A percentile compares a stretch with the other conserved stretches of the same genome.
Conservation (phyloP, 1,139 yeast genomes). For the Taphrina sp. region DNA sequence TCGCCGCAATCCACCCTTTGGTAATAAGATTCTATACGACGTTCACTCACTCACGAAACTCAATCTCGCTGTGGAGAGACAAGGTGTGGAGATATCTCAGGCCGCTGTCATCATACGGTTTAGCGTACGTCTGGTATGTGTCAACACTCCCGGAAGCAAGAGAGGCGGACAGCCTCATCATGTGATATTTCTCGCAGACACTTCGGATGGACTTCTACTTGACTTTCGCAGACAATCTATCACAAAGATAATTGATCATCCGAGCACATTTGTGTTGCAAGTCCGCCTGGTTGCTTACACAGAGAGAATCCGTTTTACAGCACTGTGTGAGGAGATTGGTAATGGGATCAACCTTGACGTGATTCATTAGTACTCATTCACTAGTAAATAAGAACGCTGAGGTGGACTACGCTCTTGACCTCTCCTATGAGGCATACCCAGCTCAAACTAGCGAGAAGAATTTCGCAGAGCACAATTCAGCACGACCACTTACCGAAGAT, state of each 20-base stretch:
- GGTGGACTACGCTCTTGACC: background rate
- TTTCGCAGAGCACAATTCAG: background rate
- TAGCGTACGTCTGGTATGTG: background rate
- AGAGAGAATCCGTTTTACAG: background rate
- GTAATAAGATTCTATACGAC: slow-evolving; percentile 44
- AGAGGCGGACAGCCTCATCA: slow-evolving; percentile 5
- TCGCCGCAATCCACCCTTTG: slow-evolving; percentile 48
- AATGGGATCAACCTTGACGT: background rate
- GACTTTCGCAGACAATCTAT: slow-evolving; percentile 30
- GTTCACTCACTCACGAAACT: slow-evolving; percentile 44
- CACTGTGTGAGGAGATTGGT: slow-evolving; percentile 25
- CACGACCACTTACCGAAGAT: background rate
- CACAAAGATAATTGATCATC: background rate
- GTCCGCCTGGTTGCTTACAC: background rate
- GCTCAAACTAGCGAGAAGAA: background rate
- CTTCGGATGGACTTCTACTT: slow-evolving; percentile 14
- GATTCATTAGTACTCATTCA: background rate
- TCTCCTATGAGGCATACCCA: background rate
- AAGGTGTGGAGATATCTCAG: slow-evolving; percentile 5
- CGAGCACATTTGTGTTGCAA: background rate
- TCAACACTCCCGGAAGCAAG: slow-evolving; percentile 6
- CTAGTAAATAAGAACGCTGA: background rate
- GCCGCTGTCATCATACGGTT: slow-evolving; percentile 3
- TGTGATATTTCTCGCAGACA: slow-evolving; percentile 15
- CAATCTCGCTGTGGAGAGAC: slow-evolving; percentile 2